A percentile compares a stretch with the other conserved stretches of the same genome.
Evolutionary conservation across 331 rosid genomes (phyloP).

Genomic region (Quercus phellos): DNA sequence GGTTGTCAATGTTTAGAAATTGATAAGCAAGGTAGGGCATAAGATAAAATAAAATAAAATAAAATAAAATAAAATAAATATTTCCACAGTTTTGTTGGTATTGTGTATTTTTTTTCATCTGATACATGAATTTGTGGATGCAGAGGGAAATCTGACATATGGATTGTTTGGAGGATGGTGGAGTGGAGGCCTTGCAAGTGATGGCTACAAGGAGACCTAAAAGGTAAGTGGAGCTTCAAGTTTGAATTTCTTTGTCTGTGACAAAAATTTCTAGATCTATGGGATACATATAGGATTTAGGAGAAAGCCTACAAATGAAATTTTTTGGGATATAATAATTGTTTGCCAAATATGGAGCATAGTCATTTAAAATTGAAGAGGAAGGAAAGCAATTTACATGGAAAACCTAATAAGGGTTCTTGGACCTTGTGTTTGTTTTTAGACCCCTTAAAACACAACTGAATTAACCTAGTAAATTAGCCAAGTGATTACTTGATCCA

Average conservation of each 20-base stretch:
- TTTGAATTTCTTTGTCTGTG: slow-evolving; percentile 9
- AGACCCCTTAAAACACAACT: too few relatives aligned
- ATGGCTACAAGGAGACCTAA: slow-evolving; percentile 70
- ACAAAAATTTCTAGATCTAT: neutral
- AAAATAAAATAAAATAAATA: too few relatives aligned
- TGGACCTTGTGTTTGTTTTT: too few relatives aligned
- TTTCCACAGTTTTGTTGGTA: neutral
- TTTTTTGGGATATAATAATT: too few relatives aligned
- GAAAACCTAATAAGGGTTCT: too few relatives aligned
- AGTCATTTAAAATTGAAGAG: too few relatives aligned
- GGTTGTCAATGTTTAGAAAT: neutral
- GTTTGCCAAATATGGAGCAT: too few relatives aligned
- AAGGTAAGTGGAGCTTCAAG: slow-evolving; percentile 32
- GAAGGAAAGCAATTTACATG: too few relatives aligned
- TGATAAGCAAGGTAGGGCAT: neutral
- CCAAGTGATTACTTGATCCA: too few relatives aligned
- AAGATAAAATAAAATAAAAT: neutral
- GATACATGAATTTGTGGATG: slow-evolving; percentile 17
- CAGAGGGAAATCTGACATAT: slow-evolving; percentile 55
- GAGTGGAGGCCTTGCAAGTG: slow-evolving; percentile 92
- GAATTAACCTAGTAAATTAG: too few relatives aligned
- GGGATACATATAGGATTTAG: neutral
- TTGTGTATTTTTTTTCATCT: slow-evolving; percentile 10
- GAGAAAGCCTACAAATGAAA: neutral
- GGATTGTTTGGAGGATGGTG: slow-evolving; percentile 81